Evolutionary conservation across 768 basidiomycete species (phyloP).

Genomic region (Clavulina sp.): DNA sequence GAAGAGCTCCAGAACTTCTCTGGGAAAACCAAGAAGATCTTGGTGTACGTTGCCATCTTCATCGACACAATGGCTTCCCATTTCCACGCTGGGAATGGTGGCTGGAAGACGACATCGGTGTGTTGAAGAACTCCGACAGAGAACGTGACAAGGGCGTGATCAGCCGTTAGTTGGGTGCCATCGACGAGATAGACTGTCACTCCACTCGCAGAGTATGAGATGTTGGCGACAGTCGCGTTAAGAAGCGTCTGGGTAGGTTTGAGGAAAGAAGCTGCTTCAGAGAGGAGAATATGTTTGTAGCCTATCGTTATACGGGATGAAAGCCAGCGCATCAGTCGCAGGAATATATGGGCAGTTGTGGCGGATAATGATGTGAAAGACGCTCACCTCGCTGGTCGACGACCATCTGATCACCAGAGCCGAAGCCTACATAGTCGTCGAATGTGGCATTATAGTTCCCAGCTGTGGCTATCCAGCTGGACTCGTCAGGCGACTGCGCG

Average conservation of each 20-base stretch:
- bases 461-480: slow-evolving; percentile 4
- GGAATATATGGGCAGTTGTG: not conserved
- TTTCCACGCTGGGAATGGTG: slow-evolving; percentile 40
- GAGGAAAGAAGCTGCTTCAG: slow-evolving; percentile 40
- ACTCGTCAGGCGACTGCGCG: slow-evolving; percentile 37
- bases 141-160: slow-evolving; percentile 50
- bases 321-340: too few relatives aligned
- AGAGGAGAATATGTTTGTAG: slow-evolving; percentile 37
- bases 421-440: slow-evolving; percentile 35
- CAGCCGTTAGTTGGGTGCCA: slow-evolving; percentile 29
- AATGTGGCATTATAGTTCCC: slow-evolving; percentile 46
- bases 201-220: slow-evolving; percentile 28
- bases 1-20: slow-evolving; percentile 38
- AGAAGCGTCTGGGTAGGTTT: slow-evolving; percentile 28
- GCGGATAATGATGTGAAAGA: not conserved
- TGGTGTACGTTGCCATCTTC: slow-evolving; percentile 48
- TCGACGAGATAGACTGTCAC: slow-evolving; percentile 31
- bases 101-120: slow-evolving; percentile 38
- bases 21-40: slow-evolving; percentile 48
- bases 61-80: slow-evolving; percentile 43
- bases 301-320: not conserved
- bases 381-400: slow-evolving; percentile 37
- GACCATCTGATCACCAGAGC: slow-evolving; percentile 32
- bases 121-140: slow-evolving; percentile 54
- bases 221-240: slow-evolving; percentile 32